Percentiles rank a stretch among this genome's conserved stretches.
Conservation (phyloP, 768 basidiomycete genomes). For the Leccinellum luteum region DNA sequence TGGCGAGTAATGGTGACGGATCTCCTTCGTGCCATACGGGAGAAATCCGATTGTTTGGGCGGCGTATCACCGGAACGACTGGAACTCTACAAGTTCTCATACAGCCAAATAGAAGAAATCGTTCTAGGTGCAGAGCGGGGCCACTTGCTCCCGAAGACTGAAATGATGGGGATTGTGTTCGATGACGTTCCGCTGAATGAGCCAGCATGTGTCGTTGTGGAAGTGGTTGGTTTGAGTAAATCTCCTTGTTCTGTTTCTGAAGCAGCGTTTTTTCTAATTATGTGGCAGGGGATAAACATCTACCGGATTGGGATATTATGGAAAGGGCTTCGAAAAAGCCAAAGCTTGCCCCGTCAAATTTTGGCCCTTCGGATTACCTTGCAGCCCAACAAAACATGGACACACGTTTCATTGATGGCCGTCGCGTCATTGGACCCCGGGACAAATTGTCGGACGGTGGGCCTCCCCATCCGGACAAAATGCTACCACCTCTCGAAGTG, state of each 20-base stretch:
- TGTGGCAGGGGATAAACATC: background rate
- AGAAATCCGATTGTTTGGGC: background rate
- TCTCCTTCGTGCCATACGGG: background rate
- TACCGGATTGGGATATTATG: background rate
- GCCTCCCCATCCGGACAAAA: background rate
- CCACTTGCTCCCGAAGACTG: background rate
- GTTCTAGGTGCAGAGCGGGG: background rate
- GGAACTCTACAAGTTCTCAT: background rate
- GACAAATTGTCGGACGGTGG: background rate
- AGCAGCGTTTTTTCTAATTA: background rate
- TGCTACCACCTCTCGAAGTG: background rate
- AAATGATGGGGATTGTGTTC: background rate
- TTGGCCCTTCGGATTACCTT: background rate
- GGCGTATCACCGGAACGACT: background rate
- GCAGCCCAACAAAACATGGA: background rate
- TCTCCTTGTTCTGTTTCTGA: background rate
- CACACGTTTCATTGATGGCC: background rate
- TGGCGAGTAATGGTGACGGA: background rate
- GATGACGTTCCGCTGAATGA: background rate
- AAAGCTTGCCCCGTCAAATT: background rate
- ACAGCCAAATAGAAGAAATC: background rate
- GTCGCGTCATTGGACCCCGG: background rate
- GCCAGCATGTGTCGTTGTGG: background rate
- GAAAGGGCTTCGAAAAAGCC: background rate
- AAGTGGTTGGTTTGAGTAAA: background rate